These are phyloP conservation scores for Naumovozyma dairenensis DNA, from an alignment of 805 yeast genomes.

Conservation along the genomic window DNA sequence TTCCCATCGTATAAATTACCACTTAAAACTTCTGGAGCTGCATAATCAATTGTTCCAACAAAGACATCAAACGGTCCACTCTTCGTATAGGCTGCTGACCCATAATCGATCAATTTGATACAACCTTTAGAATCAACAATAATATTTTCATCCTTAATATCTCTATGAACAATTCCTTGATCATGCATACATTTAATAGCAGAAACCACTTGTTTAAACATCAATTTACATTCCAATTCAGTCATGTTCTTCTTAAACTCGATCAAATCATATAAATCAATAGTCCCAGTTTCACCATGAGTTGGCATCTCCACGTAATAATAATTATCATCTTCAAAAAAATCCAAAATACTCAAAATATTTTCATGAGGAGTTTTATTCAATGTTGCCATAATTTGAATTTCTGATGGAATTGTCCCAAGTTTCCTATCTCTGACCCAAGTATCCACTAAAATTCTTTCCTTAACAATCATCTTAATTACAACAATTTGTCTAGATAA, in stretches of 20 bases:
- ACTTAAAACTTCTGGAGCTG: slow-evolving; percentile 87
- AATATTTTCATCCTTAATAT: slow-evolving; percentile 87
- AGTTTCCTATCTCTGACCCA: slow-evolving; percentile 88
- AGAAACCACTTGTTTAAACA: slow-evolving; percentile 67
- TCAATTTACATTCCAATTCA: slow-evolving; percentile 63
- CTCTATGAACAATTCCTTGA: slow-evolving; percentile 84
- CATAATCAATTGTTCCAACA: slow-evolving; percentile 94
- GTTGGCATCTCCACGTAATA: slow-evolving; percentile 86
- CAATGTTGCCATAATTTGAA: slow-evolving; percentile 74
- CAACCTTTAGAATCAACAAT: slow-evolving; percentile 73
- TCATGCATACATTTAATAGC: slow-evolving; percentile 74
- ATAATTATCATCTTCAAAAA: slow-evolving; percentile 81
- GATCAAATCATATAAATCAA: slow-evolving; percentile 84
- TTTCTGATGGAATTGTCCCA: slow-evolving; percentile 91
- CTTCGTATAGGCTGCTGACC: slow-evolving; percentile 81
- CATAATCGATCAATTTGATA: slow-evolving; percentile 84
- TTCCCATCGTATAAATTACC: slow-evolving; percentile 85
- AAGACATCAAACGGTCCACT: slow-evolving; percentile 94
- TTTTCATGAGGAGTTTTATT: slow-evolving; percentile 73
- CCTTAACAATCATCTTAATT: slow-evolving; percentile 84
- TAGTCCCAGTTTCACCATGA: slow-evolving; percentile 82
- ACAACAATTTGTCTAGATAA: slow-evolving; percentile 58
- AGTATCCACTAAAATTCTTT: slow-evolving; percentile 84
- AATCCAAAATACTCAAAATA: slow-evolving; percentile 74
- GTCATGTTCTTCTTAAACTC: slow-evolving; percentile 72